Base-by-base conservation (phyloP, 805 yeast genomes). In the Crinitomyces ghanaensis region DNA sequence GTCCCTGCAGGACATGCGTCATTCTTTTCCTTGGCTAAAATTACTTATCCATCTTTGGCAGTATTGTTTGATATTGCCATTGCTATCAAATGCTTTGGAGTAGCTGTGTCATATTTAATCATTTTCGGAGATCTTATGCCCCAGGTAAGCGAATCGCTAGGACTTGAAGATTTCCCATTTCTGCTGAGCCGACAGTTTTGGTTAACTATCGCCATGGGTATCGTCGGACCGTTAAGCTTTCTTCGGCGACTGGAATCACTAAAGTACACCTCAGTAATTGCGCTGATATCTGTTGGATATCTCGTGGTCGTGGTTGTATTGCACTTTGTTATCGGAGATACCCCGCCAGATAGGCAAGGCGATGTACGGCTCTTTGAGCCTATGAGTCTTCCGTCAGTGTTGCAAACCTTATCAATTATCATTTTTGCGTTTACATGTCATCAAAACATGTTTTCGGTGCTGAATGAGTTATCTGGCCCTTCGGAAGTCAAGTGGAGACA, bases 361-460 rank as follows among this genome's bases (percentile, higher is more conserved):
- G 60, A 59, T 0, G 54, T 80, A 33, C 49, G 68, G 37, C 36
- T 64, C 43, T 40, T 72, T 40, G 50, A 54, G 20, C 83, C 84
- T 1, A 46, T 51, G 17, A 54, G 67, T 4, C 6, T 49, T 6
- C 25, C 44, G 6, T 51, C 65, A 11, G 60, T 74, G n/a, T 64
- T 86, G 13, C 66, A 79, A 16, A 74, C 91, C 7, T 73, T 86
- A 52, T 93, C 96, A n/a, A 80, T 86, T 42, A 76, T 85, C 45
- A 88, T 88, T 9, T 86, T 88, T 63, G 95, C 95, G 0, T 88
- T 75, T 57, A 88, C 97, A 0, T 91, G 96, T 48, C 96, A 88
- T 51, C 96, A 88, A 55, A 88, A 88, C 58, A 83, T 83, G 84
- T 84, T 83, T 48, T 74, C 94, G 1, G 71, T 86, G 35, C 70